Base-by-base conservation (phyloP, 2,329 filamentous ascomycete species). In the Neospermospora avenae region DNA sequence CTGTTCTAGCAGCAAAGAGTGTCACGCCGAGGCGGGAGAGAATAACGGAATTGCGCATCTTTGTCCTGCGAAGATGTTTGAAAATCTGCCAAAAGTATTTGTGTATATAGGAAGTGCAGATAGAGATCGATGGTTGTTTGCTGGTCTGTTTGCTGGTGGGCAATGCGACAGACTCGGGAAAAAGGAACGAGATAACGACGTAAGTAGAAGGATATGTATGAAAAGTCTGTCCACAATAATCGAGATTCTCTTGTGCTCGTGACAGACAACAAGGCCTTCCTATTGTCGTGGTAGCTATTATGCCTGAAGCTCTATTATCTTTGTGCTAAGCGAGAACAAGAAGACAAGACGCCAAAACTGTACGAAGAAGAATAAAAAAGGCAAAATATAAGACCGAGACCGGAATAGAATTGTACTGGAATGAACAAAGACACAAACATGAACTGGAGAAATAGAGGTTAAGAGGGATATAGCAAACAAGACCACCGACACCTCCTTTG, bases 11-110 rank as follows among this genome's bases (percentile, higher is more conserved):
- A 55, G 64, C 62, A 58, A 66, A 4, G 10, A 77, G 61, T 25
- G 72, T 67, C 31, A 71, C 69, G 67, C 68, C 58, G 41, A 74
- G 56, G 58, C 68, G 62, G 52, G 62, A 44, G 46, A 73, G 54
- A 22, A 64, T 39, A 55, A 63, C 65, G 55, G 65, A 63, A 41
- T 55, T 45, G 59, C 59, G 63, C 68, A 70, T 70, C 34, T 52
- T 52, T 64, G 59, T 34, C 45, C 41, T 49, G 53, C 54, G 18
- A 39, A 58, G 37, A 42, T 45, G 22, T 57, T 44, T 61, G 45
- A n/a, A 13, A 14, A 41, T 28, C 41, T 28, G 44, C 25, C 14
- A 25, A 39, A 37, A 6, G 37, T 34, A 56, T 55, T 59, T 62
- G 61, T n/a, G 25, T 34, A 39, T 57, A 7, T 24, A 51, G 55